Evolutionary conservation across 1,139 yeast genomes (phyloP).

Genomic region (Suhomyces bolitotheri): DNA sequence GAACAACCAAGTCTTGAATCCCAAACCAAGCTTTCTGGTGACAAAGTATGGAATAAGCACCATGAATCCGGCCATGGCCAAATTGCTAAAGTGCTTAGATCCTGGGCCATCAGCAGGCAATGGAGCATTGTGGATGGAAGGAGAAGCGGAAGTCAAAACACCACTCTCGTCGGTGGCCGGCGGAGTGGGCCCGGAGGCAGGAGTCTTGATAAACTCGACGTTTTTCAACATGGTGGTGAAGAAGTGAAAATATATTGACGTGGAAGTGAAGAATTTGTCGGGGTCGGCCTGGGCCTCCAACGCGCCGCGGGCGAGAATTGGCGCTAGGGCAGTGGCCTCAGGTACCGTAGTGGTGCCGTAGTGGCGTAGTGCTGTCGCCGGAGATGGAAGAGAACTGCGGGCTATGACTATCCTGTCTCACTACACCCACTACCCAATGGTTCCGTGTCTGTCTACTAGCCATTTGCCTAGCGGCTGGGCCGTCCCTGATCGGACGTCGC

Average conservation of each 20-base stretch:
- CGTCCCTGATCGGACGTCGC: no score
- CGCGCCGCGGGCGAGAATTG: no score
- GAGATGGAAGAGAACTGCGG: no score
- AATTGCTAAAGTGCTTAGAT: slow-evolving; percentile 70
- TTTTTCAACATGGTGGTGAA: slow-evolving; percentile 34
- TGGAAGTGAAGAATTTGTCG: slow-evolving; percentile 5
- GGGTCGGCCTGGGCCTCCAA: no score
- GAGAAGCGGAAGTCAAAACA: slow-evolving; percentile 61
- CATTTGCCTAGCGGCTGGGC: no score
- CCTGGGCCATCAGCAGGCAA: slow-evolving; percentile 94
- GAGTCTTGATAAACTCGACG: slow-evolving; percentile 61
- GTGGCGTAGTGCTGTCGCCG: no score
- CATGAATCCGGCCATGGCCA: slow-evolving; percentile 51
- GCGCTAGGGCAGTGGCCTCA: no score
- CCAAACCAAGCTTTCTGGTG: slow-evolving; percentile 70
- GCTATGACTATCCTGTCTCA: no score
- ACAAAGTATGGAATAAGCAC: slow-evolving; percentile 65
- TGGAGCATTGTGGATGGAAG: slow-evolving; percentile 83
- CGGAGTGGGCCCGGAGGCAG: slow-evolving; percentile 49
- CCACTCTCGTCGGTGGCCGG: slow-evolving; percentile 55
- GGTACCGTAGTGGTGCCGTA: no score
- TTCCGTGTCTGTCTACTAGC: no score
- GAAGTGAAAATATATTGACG: slow-evolving; percentile 6
- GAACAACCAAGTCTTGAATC: slow-evolving; percentile 65
- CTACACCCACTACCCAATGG: no score